A percentile compares a stretch with the other conserved stretches of the same genome.
Evolutionary conservation across 2,329 filamentous ascomycete species (phyloP).

Genomic region (Colletotrichum sp.): DNA sequence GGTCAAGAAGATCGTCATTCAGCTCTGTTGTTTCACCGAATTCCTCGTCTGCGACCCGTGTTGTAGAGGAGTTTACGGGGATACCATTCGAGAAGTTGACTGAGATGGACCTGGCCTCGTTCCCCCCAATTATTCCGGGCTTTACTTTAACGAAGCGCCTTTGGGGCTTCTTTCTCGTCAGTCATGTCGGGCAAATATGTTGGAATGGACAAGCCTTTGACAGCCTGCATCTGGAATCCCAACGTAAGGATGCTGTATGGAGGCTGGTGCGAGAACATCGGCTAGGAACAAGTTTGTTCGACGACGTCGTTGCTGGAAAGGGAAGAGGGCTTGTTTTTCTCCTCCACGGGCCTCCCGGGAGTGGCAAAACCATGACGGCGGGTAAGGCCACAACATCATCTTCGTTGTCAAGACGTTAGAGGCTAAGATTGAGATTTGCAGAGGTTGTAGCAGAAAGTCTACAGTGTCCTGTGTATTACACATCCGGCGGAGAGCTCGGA

Average conservation of each 20-base stretch:
- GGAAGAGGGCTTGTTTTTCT: background rate
- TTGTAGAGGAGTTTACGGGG: background rate
- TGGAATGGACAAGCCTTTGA: background rate
- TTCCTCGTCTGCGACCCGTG: no score
- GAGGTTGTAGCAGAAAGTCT: background rate
- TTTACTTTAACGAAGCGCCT: background rate
- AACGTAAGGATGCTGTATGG: background rate
- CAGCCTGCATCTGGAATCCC: background rate
- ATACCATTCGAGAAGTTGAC: background rate
- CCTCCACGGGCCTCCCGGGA: background rate
- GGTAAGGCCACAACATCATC: background rate
- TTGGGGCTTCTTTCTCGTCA: background rate
- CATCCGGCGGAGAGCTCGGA: background rate
- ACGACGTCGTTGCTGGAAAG: background rate
- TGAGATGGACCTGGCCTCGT: background rate
- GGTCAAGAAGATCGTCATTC: no score
- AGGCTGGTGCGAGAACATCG: background rate
- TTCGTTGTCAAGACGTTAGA: background rate
- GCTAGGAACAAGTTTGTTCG: background rate
- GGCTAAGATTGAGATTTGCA: background rate
- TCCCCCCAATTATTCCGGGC: background rate
- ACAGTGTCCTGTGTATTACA: background rate
- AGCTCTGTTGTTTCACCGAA: no score
- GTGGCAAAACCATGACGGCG: background rate
- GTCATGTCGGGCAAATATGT: accelerated